These are phyloP conservation scores for Curvularia spicifera DNA, from an alignment of 2,329 filamentous ascomycete genomes.

Conservation along the genomic window DNA sequence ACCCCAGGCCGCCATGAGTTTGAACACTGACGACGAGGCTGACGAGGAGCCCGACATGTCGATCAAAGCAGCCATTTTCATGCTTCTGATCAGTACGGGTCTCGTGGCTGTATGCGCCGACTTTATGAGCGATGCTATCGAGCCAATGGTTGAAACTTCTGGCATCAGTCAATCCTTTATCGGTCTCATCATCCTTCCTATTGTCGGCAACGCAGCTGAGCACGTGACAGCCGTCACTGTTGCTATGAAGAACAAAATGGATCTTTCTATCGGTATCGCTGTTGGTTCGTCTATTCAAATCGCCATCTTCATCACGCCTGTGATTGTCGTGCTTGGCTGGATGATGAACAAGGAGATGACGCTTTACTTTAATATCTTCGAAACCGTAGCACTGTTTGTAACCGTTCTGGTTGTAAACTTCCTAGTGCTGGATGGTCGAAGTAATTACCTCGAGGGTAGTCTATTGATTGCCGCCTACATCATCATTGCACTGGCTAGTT, in stretches of 20 bases:
- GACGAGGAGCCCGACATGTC: constrained; percentile 57
- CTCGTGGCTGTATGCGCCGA: constrained; percentile 70
- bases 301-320: constrained; percentile 75
- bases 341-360: constrained; percentile 75
- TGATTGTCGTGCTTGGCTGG: constrained; percentile 81
- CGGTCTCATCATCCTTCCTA: constrained; percentile 79
- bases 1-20: constrained; percentile 28
- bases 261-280: constrained; percentile 79
- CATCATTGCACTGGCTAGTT: constrained; percentile 70
- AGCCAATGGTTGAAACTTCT: constrained; percentile 66
- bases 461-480: constrained; percentile 78
- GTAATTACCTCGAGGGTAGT: constrained; percentile 81
- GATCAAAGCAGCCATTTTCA: constrained; percentile 62
- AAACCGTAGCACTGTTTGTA: constrained; percentile 77
- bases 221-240: constrained; percentile 82
- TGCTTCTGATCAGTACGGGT: constrained; percentile 61
- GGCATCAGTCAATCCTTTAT: constrained; percentile 75
- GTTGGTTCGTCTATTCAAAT: constrained; percentile 84
- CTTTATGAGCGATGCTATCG: constrained; percentile 77
- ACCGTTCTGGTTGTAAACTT: constrained; percentile 87
- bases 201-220: constrained; percentile 84
- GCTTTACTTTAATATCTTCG: constrained; percentile 66
- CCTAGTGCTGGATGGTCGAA: constrained; percentile 80
- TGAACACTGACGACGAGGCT: constrained; percentile 33
- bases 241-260: constrained; percentile 85